Base-by-base conservation (phyloP, 2,329 filamentous ascomycete species). In the Trichoderma brevicompactum region DNA sequence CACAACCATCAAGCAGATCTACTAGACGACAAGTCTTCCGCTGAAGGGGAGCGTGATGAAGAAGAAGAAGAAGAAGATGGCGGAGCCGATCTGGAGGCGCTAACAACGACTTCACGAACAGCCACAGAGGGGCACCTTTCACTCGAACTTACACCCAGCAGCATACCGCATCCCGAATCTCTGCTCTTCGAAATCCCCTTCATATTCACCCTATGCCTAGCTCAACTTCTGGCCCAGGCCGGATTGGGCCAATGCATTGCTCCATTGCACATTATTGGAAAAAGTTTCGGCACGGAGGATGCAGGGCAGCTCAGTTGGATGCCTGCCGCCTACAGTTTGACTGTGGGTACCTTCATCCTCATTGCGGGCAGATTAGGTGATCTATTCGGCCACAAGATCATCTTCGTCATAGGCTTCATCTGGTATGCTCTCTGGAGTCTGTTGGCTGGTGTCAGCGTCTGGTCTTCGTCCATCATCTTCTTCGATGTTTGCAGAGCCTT, bases 291-390 rank as follows among this genome's bases (percentile, higher is more conserved):
- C 19, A 73, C 75, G 74, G 7, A 74, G 79, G 56, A 77, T 72
- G 8, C 76, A 79, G 12, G 62, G 71, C 76, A 80, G 19, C 72
- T 85, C 28, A 80, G 77, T 61, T 87, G 85, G 83, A 80, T 82
- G 64, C 76, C 82, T 15, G 83, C 84, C 1, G 83, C 81, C 6
- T 88, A 86, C 71, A 79, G 77, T 9, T 72, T 87, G 69, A 83
- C 77, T 10, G 75, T 77, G 10, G 83, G 84, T 2, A 81, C 83
- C 2, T 86, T 86, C 68, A 80, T 87, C 38, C 75, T 87, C 9
- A 75, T 82, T 5, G 80, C 81, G 4, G 83, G 83, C 6, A 78
- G 85, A 7, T 70, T 87, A 2, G 84, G 85, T 2, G 81, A 85
- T 49, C 74, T 82, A 1, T 83, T 82, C 67, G 85, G 85, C 5